These are phyloP conservation scores for Colletotrichum australisinense DNA, from an alignment of 2,329 filamentous ascomycete genomes.

Conservation along the genomic window DNA sequence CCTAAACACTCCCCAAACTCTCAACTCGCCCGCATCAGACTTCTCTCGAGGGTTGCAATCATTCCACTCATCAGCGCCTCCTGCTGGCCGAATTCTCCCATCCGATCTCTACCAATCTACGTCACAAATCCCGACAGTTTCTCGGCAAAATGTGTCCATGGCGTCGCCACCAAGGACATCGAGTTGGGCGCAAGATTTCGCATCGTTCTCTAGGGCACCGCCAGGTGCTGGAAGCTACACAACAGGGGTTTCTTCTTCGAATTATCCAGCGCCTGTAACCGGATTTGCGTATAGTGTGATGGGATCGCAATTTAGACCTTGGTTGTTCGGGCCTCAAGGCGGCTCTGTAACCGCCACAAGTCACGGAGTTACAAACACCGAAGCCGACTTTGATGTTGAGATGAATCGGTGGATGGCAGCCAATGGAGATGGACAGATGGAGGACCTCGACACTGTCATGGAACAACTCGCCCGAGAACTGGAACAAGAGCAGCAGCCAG, in stretches of 20 bases:
- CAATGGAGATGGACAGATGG: conserved; percentile 47
- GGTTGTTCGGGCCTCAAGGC: not conserved
- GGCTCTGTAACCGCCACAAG: not conserved
- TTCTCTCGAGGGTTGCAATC: not conserved
- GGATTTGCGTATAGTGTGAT: not conserved
- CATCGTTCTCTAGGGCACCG: not conserved
- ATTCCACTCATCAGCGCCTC: not conserved
- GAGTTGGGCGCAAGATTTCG: conserved; percentile 33
- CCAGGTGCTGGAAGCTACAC: not conserved
- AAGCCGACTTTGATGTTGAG: conserved; percentile 53
- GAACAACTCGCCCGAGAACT: conserved; percentile 55
- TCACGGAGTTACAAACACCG: conserved; percentile 17
- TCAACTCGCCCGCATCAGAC: not conserved
- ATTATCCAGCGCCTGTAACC: not conserved
- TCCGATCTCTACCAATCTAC: not conserved
- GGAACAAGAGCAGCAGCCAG: conserved; percentile 37
- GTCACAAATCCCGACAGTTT: not conserved
- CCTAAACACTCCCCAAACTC: not conserved
- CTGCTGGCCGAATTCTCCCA: not conserved
- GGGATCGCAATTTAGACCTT: not conserved
- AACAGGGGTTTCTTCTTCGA: not conserved
- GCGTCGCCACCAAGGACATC: not conserved
- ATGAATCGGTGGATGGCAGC: conserved; percentile 54
- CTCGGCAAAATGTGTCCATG: not conserved
- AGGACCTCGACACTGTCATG: conserved; percentile 55